A percentile compares a stretch with the other conserved stretches of the same genome.
Evolutionary conservation across 306 rosid species (phyloP).

Genomic region (Canavalia gladiata): DNA sequence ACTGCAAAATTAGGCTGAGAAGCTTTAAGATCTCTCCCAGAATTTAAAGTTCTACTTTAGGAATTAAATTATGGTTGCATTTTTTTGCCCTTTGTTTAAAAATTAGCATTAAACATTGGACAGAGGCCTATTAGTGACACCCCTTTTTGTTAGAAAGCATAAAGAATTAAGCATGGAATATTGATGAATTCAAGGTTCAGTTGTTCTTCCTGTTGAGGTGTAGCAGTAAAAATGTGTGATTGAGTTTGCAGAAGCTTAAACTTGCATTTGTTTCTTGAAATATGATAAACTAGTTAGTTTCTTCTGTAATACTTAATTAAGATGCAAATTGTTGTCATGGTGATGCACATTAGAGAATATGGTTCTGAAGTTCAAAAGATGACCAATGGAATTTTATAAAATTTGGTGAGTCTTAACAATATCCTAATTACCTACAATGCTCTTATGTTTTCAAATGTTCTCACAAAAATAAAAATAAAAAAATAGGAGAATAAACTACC

Average conservation of each 20-base stretch:
- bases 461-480: neutral
- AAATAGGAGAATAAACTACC: neutral
- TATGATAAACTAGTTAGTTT: conserved; percentile 31
- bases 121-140: neutral
- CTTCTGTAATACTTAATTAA: conserved; percentile 17
- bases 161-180: conserved; percentile 2
- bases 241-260: conserved; percentile 20
- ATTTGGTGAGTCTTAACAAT: neutral
- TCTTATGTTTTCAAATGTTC: neutral
- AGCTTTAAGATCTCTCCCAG: conserved; percentile 6
- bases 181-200: conserved; percentile 37
- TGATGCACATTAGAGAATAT: neutral
- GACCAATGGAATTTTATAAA: neutral
- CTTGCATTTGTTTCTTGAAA: conserved; percentile 31
- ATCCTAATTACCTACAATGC: neutral
- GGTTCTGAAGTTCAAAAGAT: neutral
- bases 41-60: conserved; percentile 5
- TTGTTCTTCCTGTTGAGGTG: conserved; percentile 14
- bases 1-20: conserved; percentile 59
- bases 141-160: conserved; percentile 20
- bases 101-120: conserved; percentile 13
- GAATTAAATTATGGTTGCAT: conserved; percentile 35
- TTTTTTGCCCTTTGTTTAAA: conserved; percentile 12
- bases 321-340: conserved; percentile 1
- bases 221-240: conserved; percentile 20